Evolutionary conservation across 148 eudicot species (phyloP), one percentile per base, ranked within the genome.

Genomic region (Dysphania ambrosioides): DNA sequence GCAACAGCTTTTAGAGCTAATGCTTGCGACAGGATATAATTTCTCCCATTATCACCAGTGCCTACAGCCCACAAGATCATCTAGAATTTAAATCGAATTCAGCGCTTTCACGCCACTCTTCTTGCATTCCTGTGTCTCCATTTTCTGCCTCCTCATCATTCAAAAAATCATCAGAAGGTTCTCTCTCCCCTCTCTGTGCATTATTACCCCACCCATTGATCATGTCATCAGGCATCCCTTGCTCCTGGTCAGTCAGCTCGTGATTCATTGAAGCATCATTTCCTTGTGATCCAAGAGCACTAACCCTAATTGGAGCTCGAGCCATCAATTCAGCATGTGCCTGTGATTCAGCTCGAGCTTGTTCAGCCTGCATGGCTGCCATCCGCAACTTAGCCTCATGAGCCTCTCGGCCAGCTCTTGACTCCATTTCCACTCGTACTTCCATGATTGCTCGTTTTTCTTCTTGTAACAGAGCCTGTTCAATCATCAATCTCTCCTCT

Each of bases 71-170:
- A 2, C 27, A n/a, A 15, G 16, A 53, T 79, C 56, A 89, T 75
- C 94, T 86, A 41, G 89, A 78, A 76, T 91, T 93, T 73, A 93
- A 79, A 87, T 93, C 98, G 26, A 93, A 88, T 79, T 89, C 97
- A 21, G 87, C 94, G 16, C 81, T 88, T 69, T 81, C 94, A 75
- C 83, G 95, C 97, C 95, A 90, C 74, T 87, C 97, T 23, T 87
- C 85, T 67, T 86, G 94, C 72, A 72, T 67, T 27, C 85, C 90
- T n/a, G 84, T 79, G 35, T 88, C 98, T 62, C 93, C 98, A 85
- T 90, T 91, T 63, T 89, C 97, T 24, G 91, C 86, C 82, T 93
- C 98, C 44, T 93, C 98, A 12, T 93, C 98, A 66, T 93, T 93
- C 94, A 93, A 81, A 75, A 93, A 93, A 81, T 93, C 97, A 35